Evolutionary conservation across 495 filamentous ascomycete species (phyloP).

Genomic region (Tetracladium setigerum): DNA sequence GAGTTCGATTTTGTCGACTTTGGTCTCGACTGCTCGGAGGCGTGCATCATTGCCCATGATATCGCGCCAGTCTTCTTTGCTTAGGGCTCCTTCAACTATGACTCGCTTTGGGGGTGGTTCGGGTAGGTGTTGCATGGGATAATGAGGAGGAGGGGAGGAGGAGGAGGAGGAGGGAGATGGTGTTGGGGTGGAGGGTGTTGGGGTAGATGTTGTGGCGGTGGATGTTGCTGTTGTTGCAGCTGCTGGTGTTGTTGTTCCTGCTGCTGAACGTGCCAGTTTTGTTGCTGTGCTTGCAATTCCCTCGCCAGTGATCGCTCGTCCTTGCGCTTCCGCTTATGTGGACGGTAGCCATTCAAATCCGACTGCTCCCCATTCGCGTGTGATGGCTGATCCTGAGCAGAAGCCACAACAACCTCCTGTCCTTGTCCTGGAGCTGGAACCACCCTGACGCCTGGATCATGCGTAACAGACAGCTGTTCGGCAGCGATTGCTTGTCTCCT

Average conservation of each 20-base stretch:
- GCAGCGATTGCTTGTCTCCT: slow-evolving; percentile 21
- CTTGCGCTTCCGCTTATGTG: slow-evolving; percentile 15
- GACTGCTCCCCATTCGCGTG: slow-evolving; percentile 7
- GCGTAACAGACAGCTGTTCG: slow-evolving; percentile 6
- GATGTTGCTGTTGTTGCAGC: too few relatives aligned
- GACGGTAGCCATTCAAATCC: slow-evolving; percentile 19
- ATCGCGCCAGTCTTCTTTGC: slow-evolving; percentile 22
- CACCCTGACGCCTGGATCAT: not conserved
- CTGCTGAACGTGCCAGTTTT: slow-evolving; percentile 10
- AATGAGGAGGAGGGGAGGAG: not conserved
- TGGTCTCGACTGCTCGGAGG: slow-evolving; percentile 15
- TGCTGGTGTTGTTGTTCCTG: slow-evolving; percentile 1
- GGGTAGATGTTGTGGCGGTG: too few relatives aligned
- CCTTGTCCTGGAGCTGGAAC: not conserved
- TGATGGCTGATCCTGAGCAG: not conserved
- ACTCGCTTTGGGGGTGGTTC: slow-evolving; percentile 17
- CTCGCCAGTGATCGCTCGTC: slow-evolving; percentile 14
- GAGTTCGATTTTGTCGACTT: slow-evolving; percentile 20
- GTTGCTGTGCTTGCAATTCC: slow-evolving; percentile 17
- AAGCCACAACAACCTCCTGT: not conserved
- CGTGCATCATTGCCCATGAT: slow-evolving; percentile 23
- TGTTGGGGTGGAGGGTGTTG: too few relatives aligned
- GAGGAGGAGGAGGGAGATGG: too few relatives aligned
- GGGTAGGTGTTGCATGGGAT: slow-evolving; percentile 7
- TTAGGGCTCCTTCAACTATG: slow-evolving; percentile 19